A percentile compares a stretch with the other conserved stretches of the same genome.
Conservation (phyloP, 805 yeast species). For the Isabelozyma rhagii region DNA sequence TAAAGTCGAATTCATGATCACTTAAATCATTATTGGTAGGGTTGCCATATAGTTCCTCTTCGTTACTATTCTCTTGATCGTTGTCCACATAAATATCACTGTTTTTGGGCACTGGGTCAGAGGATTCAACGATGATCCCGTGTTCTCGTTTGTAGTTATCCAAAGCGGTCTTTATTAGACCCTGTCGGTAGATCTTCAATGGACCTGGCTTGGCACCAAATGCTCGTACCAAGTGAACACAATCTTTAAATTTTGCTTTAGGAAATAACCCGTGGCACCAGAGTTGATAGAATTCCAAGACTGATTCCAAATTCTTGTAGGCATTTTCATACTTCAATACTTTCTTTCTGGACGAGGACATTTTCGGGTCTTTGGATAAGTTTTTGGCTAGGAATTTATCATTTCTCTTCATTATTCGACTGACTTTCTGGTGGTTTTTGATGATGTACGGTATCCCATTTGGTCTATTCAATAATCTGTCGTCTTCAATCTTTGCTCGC, state of each 20-base stretch:
- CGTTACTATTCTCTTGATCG: neutral
- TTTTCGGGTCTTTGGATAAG: slow-evolving; percentile 7
- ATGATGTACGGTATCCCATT: slow-evolving; percentile 33
- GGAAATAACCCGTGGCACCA: slow-evolving; percentile 64
- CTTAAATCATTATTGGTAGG: slow-evolving; percentile 7
- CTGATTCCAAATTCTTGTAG: slow-evolving; percentile 29
- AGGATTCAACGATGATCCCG: slow-evolving; percentile 35
- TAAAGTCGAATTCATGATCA: slow-evolving; percentile 31
- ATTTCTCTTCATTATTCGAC: slow-evolving; percentile 20
- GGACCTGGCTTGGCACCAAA: slow-evolving; percentile 44
- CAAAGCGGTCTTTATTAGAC: slow-evolving; percentile 25
- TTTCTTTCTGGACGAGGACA: slow-evolving; percentile 8
- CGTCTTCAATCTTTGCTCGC: slow-evolving; percentile 33
- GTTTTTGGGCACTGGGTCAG: neutral
- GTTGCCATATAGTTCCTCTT: neutral
- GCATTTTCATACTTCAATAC: slow-evolving; percentile 27
- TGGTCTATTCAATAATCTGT: slow-evolving; percentile 28
- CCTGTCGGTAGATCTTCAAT: slow-evolving; percentile 29
- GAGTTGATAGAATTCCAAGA: slow-evolving; percentile 41
- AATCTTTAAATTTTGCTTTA: slow-evolving; percentile 72
- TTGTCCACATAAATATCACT: neutral
- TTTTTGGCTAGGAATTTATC: slow-evolving; percentile 20
- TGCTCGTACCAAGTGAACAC: slow-evolving; percentile 50
- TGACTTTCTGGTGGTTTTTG: slow-evolving; percentile 26
- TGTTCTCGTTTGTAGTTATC: slow-evolving; percentile 22